Evolutionary conservation across 2,329 filamentous ascomycete species (phyloP).

Genomic region (Microthyrium microscopicum): DNA sequence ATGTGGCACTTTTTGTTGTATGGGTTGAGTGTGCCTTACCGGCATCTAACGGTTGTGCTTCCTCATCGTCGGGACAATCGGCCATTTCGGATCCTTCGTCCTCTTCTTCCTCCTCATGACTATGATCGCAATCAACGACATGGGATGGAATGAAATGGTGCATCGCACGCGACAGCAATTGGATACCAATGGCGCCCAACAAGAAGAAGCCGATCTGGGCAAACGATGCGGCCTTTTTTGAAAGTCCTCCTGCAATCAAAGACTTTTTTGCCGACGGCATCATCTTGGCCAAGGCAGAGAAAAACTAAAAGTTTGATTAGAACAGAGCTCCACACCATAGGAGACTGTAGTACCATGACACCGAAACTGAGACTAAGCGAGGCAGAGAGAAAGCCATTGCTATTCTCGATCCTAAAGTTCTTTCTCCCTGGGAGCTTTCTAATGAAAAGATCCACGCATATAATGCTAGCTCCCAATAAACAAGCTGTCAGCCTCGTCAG

Average conservation of each 20-base stretch:
- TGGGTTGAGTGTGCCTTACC: constrained; percentile 1
- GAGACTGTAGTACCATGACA: constrained; percentile 56
- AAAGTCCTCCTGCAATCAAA: constrained; percentile 50
- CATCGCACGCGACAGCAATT: constrained; percentile 52
- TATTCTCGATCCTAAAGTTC: constrained; percentile 77
- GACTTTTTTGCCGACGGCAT: constrained; percentile 72
- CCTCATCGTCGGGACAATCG: constrained; percentile 14
- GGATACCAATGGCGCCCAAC: constrained; percentile 58
- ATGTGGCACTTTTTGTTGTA: not conserved
- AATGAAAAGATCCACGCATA: constrained; percentile 70
- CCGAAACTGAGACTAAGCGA: constrained; percentile 89
- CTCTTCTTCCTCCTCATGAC: constrained; percentile 40
- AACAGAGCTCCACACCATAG: not conserved
- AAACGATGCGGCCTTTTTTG: constrained; percentile 49
- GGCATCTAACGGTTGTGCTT: too few species aligned
- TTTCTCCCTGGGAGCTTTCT: constrained; percentile 55
- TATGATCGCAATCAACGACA: constrained; percentile 66
- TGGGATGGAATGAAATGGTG: constrained; percentile 63
- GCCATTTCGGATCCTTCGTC: constrained; percentile 13
- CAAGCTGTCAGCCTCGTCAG: constrained; percentile 15
- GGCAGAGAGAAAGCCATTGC: constrained; percentile 69
- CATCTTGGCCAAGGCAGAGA: constrained; percentile 86
- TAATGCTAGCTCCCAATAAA: constrained; percentile 57
- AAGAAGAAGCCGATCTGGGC: constrained; percentile 54
- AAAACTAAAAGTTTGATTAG: constrained; percentile 42